These are phyloP conservation scores for Colletotrichum cordylinicola DNA, from an alignment of 2,329 filamentous ascomycete species.

Conservation along the genomic window DNA sequence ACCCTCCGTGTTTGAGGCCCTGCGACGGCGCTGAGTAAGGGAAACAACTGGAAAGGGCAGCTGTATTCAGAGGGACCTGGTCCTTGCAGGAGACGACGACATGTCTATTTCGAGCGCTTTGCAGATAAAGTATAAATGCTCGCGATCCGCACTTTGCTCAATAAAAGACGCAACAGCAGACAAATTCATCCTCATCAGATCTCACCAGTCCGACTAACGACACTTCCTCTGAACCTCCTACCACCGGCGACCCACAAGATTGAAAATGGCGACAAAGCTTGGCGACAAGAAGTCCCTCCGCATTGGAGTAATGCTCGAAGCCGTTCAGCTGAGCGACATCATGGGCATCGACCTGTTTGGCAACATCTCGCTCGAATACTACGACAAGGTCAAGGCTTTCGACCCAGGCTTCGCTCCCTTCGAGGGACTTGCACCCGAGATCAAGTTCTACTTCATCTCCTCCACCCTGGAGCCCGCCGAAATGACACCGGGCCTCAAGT, in stretches of 20 bases:
- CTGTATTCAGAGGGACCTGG: background rate
- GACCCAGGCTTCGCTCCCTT: conserved; percentile 24
- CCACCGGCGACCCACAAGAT: background rate
- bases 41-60: background rate
- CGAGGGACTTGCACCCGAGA: conserved; percentile 29
- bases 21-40: background rate
- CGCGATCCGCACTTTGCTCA: background rate
- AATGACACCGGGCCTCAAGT: conserved; percentile 35
- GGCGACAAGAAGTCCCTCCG: conserved; percentile 30
- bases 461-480: conserved; percentile 35
- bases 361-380: conserved; percentile 35
- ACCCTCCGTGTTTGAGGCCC: background rate
- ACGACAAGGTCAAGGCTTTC: conserved; percentile 24
- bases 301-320: conserved; percentile 43
- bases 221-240: background rate
- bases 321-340: conserved; percentile 44
- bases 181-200: background rate
- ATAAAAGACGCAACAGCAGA: background rate
- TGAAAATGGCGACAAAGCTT: background rate
- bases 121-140: background rate
- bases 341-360: conserved; percentile 43
- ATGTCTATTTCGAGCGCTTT: background rate
- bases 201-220: background rate
- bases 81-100: background rate
- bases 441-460: conserved; percentile 43